Evolutionary conservation across 169 alveolate genomes (phyloP).

Genomic region (Perkinsus marinus): DNA sequence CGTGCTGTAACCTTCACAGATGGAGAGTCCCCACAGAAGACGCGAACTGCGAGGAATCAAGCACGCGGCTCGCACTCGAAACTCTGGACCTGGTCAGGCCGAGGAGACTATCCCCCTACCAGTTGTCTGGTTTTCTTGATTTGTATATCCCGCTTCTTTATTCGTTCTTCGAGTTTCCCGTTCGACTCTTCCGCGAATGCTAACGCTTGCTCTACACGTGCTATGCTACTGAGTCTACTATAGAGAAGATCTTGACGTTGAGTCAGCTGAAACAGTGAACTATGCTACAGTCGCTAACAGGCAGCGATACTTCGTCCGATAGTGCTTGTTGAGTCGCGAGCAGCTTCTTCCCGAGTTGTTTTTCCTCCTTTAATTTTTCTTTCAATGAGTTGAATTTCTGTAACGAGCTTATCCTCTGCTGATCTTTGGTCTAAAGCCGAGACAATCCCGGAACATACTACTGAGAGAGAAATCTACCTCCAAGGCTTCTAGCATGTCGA

Average conservation of each 20-base stretch:
- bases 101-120: not conserved
- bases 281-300: not conserved
- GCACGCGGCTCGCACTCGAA: no score
- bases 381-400: not conserved
- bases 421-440: not conserved
- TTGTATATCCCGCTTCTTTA: not conserved
- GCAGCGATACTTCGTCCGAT: not conserved
- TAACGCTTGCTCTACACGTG: not conserved
- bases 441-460: not conserved
- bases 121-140: not conserved
- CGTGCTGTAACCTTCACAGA: no score
- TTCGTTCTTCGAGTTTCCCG: not conserved
- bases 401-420: not conserved
- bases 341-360: not conserved
- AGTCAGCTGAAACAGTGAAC: not conserved
- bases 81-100: no score
- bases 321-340: not conserved
- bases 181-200: not conserved
- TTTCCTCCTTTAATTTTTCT: not conserved
- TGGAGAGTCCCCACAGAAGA: no score
- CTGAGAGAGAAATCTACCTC: not conserved
- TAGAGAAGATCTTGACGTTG: not conserved
- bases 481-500: not conserved
- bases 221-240: not conserved
- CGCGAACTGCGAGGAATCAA: no score